phyloP scores from a whole-genome alignment of 1,284 basidiomycete species.

The Fistulinella staudtii region DNA sequence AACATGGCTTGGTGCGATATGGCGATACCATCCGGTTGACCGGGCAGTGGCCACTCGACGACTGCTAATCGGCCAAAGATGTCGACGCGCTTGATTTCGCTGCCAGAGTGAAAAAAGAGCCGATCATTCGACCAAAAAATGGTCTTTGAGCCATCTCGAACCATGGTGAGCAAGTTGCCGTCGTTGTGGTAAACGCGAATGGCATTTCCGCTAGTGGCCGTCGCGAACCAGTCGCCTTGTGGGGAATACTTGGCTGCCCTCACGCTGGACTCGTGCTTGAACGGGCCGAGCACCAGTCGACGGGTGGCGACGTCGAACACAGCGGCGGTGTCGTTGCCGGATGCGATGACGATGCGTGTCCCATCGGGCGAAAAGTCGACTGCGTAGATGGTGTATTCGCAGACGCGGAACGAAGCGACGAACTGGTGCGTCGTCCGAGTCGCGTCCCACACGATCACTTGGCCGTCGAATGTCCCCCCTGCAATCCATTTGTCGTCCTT shows the following conservation, averaged over 20 bases:
- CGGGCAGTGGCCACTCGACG: background rate
- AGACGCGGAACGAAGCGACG: background rate
- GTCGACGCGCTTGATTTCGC: background rate
- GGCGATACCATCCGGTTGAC: background rate
- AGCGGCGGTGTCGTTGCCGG: background rate
- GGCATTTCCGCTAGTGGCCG: background rate
- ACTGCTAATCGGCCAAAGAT: background rate
- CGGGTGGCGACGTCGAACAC: background rate
- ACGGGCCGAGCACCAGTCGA: background rate
- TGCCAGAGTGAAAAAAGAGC: background rate
- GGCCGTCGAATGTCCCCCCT: background rate
- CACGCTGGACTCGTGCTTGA: background rate
- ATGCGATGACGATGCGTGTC: background rate
- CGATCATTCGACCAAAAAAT: constrained; percentile 2
- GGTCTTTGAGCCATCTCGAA: background rate
- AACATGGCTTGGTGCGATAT: background rate
- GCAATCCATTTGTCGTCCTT: constrained; percentile 7
- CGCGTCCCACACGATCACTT: background rate
- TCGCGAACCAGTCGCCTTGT: constrained; percentile 3
- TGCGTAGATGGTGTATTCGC: background rate
- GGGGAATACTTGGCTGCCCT: constrained; percentile 5
- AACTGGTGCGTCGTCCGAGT: background rate
- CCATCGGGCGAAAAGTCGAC: constrained; percentile 6
- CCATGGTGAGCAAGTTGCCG: background rate
- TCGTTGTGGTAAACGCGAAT: background rate